Conservation (phyloP, 2,329 filamentous ascomycete genomes). For the Rutstroemia sp. region DNA sequence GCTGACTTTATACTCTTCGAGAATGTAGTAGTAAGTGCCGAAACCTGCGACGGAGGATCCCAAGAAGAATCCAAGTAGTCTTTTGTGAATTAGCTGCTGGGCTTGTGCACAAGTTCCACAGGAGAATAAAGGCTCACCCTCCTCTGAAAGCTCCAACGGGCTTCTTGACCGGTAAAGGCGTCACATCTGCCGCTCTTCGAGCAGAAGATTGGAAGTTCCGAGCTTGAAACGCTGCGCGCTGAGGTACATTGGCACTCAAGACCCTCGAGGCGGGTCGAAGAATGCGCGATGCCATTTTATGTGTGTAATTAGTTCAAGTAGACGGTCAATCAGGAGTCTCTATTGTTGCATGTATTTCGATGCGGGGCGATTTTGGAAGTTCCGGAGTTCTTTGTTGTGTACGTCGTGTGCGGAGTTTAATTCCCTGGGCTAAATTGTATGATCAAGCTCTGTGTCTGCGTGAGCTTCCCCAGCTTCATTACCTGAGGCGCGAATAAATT, state of each 20-base stretch:
- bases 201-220: conserved; percentile 32
- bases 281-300: conserved; percentile 37
- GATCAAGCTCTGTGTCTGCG: conserved; percentile 7
- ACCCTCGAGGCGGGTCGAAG: conserved; percentile 29
- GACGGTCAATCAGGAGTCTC: neutral
- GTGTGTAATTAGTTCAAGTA: neutral
- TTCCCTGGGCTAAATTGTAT: neutral
- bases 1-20: conserved; percentile 87
- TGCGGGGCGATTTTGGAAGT: neutral
- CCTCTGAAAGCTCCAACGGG: conserved; percentile 65
- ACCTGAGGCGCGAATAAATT: conserved; percentile 5
- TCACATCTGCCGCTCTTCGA: conserved; percentile 19
- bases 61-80: conserved; percentile 85
- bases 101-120: no score
- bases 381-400: neutral
- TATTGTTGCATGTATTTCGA: neutral
- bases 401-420: neutral
- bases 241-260: conserved; percentile 14
- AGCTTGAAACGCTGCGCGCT: conserved; percentile 18
- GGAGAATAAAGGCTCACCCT: conserved; percentile 46
- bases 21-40: conserved; percentile 83
- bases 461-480: conserved; percentile 3
- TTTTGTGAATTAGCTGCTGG: conserved; percentile 31
- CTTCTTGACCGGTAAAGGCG: conserved; percentile 47
- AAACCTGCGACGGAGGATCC: conserved; percentile 73